Evolutionary conservation across 192 early-diverging fungal species (phyloP).

Genomic region (Podila epicladia): DNA sequence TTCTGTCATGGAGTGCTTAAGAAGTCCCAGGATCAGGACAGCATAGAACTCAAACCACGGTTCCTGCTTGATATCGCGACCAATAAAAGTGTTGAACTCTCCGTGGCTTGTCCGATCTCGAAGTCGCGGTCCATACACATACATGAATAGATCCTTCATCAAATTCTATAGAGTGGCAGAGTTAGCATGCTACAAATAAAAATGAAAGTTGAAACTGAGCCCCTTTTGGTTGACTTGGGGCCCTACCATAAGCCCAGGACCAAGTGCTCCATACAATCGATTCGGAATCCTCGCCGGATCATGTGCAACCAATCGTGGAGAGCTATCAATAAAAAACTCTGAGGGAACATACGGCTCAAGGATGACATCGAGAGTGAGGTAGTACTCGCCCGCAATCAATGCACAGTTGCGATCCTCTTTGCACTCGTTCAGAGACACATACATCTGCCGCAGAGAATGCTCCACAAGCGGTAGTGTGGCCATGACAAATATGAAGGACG

Average conservation of each 20-base stretch:
- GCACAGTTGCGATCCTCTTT: conserved; percentile 36
- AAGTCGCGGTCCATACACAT: conserved; percentile 16
- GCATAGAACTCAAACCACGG: conserved; percentile 35
- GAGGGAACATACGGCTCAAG: conserved; percentile 19
- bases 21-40: conserved; percentile 8
- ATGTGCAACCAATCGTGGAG: background rate
- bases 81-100: conserved; percentile 22
- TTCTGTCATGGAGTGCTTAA: conserved; percentile 1
- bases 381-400: conserved; percentile 40
- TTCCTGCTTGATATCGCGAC: conserved; percentile 7
- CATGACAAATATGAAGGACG: conserved; percentile 28
- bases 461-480: conserved; percentile 32
- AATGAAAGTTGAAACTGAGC: background rate
- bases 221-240: no score
- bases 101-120: conserved; percentile 45
- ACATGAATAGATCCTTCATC: conserved; percentile 27
- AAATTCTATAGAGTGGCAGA: conserved; percentile 16
- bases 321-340: conserved; percentile 12
- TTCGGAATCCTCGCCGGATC: conserved; percentile 10
- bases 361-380: conserved; percentile 39
- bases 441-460: conserved; percentile 20
- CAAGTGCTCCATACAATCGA: conserved; percentile 4
- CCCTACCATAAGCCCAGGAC: conserved; percentile 14
- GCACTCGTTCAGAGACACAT: conserved; percentile 27
- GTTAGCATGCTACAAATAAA: background rate